Percentiles rank a stretch among this genome's conserved stretches.
phyloP scores from a whole-genome alignment of 2,329 filamentous ascomycete genomes.

The Oidium heveae region DNA sequence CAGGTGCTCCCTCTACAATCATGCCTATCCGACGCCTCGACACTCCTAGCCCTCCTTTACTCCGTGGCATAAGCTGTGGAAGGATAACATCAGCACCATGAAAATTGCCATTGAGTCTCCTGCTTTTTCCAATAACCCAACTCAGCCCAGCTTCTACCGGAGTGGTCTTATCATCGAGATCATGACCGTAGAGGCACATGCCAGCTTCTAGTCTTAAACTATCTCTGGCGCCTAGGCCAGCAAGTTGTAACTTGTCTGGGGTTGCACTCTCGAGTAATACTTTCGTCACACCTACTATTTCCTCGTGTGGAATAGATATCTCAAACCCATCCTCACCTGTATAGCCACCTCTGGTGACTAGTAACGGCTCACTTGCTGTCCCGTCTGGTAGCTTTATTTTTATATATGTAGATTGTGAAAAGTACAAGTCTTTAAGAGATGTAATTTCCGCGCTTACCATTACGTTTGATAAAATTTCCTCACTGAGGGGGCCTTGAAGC shows the following conservation, averaged over 20 bases:
- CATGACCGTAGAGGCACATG: conserved; percentile 99
- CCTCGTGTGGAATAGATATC: conserved; percentile 52
- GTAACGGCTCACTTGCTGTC: conserved; percentile 23
- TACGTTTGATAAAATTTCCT: conserved; percentile 29
- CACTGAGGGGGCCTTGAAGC: conserved; percentile 63
- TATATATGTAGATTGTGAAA: conserved; percentile 48
- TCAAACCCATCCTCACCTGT: conserved; percentile 98
- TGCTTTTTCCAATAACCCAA: conserved; percentile 70
- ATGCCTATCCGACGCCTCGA: conserved; percentile 55
- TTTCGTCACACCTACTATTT: conserved; percentile 41
- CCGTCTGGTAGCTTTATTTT: conserved; percentile 35
- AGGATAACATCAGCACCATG: conserved; percentile 61
- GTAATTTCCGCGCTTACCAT: conserved; percentile 3
- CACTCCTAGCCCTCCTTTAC: conserved; percentile 47
- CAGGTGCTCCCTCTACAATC: conserved; percentile 62
- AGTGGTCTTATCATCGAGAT: conserved; percentile 57
- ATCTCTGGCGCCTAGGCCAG: conserved; percentile 75
- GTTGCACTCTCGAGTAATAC: conserved; percentile 27
- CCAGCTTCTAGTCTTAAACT: conserved; percentile 84
- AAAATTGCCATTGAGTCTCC: conserved; percentile 46
- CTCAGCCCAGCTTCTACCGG: conserved; percentile 38
- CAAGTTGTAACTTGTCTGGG: conserved; percentile 40
- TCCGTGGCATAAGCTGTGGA: conserved; percentile 46
- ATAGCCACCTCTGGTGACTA: conserved; percentile 78
- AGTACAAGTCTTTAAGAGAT: conserved; percentile 47